Conservation (phyloP, 169 alveolate species). For the Eimeria falciformis region DNA sequence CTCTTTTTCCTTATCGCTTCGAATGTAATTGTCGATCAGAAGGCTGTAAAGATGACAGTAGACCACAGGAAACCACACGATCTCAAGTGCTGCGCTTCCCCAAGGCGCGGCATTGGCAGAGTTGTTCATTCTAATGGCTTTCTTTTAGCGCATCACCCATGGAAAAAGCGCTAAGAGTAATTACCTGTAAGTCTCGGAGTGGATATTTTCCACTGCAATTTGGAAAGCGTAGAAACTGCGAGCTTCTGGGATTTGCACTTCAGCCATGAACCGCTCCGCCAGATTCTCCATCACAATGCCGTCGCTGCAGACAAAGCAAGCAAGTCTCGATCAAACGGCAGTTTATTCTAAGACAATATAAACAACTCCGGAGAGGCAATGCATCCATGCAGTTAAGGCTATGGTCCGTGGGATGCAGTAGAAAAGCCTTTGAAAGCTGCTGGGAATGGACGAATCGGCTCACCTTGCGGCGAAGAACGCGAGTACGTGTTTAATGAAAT, state of each 20-base stretch:
- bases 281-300: slow-evolving; percentile 99
- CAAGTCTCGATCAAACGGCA: too few species aligned
- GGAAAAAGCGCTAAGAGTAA: not conserved
- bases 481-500: slow-evolving; percentile 92
- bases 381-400: not conserved
- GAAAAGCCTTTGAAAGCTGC: not conserved
- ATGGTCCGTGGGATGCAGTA: not conserved
- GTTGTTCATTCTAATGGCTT: not conserved
- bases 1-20: slow-evolving; percentile 94
- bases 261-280: slow-evolving; percentile 95
- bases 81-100: too few species aligned
- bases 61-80: not conserved
- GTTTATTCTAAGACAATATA: not conserved
- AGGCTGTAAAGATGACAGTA: slow-evolving; percentile 85
- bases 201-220: slow-evolving; percentile 98
- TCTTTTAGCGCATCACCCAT: not conserved
- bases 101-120: too few species aligned
- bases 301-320: slow-evolving; percentile 87
- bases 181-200: slow-evolving; percentile 97
- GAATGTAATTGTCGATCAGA: slow-evolving; percentile 92
- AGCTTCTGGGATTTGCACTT: slow-evolving; percentile 97
- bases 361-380: not conserved
- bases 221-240: slow-evolving; percentile 98
- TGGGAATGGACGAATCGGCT: too few species aligned
- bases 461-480: slow-evolving; percentile 95